Evolutionary conservation across 345 rosid species (phyloP), one percentile per base, ranked within the genome.

Genomic region (Nephelium lappaceum): DNA sequence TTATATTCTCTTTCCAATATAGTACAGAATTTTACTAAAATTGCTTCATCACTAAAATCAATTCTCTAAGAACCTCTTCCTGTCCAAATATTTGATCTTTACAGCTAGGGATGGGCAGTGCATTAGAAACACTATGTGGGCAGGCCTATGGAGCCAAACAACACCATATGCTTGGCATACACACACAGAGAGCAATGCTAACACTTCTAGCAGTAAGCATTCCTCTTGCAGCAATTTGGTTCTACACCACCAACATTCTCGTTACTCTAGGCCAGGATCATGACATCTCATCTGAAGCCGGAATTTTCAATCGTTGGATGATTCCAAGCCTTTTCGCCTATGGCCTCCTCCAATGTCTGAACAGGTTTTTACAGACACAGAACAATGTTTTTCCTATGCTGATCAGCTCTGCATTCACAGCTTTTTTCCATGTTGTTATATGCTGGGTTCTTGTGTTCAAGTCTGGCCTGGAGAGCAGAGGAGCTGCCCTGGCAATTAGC

Each of bases 181-280:
- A 93, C 80, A 86, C 88, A 38, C 95, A 90, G 69, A 79, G 91
- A 76, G 97, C 93, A 42, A 91, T 90, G 91, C 84, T 90, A n/a
- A 82, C 80, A 27, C 87, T 93, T 7, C 51, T 82, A 43, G 72
- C 79, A 43, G 45, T 83, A 57, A 84, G 88, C 84, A 14, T 87
- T 61, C 95, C 93, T 23, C 84, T 93, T n/a, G 79, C 90, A 58
- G 77, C 84, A 77, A 73, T 91, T 7, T 91, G 90, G 95, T 79
- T 83, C 66, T 82, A 84, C 75, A 91, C 93, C 21, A 36, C 67
- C 75, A 47, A 78, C 21, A 83, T 91, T 63, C 91, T 93, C 42
- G 8, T 71, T 72, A 76, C 83, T 69, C 72, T 84, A 1, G 84
- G 87, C 76, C 93, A 91, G 81, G 76, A 90, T 65, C 41, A 62